Evolutionary conservation across 768 basidiomycete genomes (phyloP).

Genomic region (Cystobasidium tubakii): DNA sequence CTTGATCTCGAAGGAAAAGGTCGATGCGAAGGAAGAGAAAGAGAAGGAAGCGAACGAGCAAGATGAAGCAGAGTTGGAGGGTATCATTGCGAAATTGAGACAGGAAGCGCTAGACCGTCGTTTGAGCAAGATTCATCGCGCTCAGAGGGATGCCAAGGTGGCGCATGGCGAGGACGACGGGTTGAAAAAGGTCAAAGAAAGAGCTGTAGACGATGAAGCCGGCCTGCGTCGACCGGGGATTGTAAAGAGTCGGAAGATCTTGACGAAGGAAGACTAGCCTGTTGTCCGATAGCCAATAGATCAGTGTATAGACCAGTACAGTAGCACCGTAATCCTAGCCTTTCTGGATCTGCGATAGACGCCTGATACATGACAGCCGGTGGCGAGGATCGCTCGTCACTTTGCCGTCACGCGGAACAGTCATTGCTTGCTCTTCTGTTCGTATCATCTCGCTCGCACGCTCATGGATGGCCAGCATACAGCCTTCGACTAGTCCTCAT

Average conservation of each 20-base stretch:
- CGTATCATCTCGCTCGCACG: no score
- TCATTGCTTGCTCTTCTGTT: no score
- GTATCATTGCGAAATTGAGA: not conserved
- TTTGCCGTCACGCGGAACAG: no score
- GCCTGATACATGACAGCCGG: no score
- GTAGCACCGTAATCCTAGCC: no score
- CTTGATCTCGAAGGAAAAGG: not conserved
- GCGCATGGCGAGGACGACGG: not conserved
- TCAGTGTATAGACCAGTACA: no score
- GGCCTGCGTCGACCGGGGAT: not conserved
- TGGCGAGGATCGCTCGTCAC: no score
- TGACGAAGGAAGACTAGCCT: not conserved
- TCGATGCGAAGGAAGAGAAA: not conserved
- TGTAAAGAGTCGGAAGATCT: not conserved
- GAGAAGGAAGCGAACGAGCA: not conserved
- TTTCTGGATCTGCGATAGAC: no score
- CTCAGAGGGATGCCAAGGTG: not conserved
- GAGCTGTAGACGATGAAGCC: not conserved
- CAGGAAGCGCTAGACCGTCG: slow-evolving; percentile 6
- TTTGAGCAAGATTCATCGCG: not conserved
- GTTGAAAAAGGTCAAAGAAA: not conserved
- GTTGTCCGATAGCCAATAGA: no score
- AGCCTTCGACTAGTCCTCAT: no score
- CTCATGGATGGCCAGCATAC: no score
- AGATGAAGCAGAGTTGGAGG: not conserved